Evolutionary conservation across 495 filamentous ascomycete species (phyloP), one percentile per base, ranked within the genome.

Genomic region (Antarctomyces pellizariae): DNA sequence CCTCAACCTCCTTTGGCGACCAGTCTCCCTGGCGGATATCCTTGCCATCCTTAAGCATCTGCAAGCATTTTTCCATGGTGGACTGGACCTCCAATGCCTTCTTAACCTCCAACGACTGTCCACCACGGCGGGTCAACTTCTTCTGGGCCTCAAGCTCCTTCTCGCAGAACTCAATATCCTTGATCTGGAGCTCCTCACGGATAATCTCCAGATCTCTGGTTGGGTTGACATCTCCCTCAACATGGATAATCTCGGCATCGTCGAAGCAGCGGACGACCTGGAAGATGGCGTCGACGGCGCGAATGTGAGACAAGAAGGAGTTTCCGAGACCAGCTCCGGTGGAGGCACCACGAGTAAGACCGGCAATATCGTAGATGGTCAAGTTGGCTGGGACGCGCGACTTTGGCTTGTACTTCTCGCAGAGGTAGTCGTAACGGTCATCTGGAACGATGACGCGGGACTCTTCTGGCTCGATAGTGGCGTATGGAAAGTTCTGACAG

Each of bases 261-360:
- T 99, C 89, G 54, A 99, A 99, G 56, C 76, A 91, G 38, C 89
- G 71, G 19, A 99, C 89, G 22, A 99, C 89, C 57, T 95, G 83
- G 64, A 93, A 99, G 55, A 99, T 92, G 48, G 89, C 89, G 58
- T 99, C 89, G 56, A 99, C 89, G 28, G 86, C 89, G 44, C 89
- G 79, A 42, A 99, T 99, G 49, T 99, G 89, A 8, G 84, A 93
- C 50, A 99, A 57, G 66, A 99, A 99, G 33, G 83, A 68, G 52
- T 99, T 99, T 42, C 89, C 89, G 20, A 99, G 69, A 58, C 89
- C 89, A 35, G 82, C 86, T 53, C 89, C 89, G 31, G 84, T 93
- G 3, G 89, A 99, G 22, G 89, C 84, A 33, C 89, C 89, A 37
- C 79, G 68, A 18, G 89, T 99, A 36, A 99, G 61, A 55, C 89